A percentile compares a stretch with the other conserved stretches of the same genome.
Evolutionary conservation across 163 green algal species (phyloP).

Genomic region (Chlamydomonas reinhardtii): DNA sequence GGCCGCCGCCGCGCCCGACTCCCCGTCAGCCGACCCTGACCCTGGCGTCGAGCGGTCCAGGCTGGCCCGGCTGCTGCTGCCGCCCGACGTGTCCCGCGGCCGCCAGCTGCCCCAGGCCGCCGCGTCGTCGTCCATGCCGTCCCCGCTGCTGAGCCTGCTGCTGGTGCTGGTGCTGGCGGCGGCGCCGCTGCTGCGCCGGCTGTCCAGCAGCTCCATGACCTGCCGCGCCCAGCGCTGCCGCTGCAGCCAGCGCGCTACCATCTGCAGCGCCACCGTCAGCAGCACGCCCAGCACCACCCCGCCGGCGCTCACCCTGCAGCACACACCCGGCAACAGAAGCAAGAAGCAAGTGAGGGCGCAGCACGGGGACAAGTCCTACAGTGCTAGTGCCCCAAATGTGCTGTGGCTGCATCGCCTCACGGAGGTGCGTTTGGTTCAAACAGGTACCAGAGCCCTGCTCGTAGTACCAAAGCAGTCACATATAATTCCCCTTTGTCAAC

Average conservation of each 20-base stretch:
- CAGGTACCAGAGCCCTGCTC: too few relatives aligned
- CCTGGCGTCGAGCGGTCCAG: too few relatives aligned
- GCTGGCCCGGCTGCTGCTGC: conserved; percentile 1
- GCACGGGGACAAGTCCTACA: too few relatives aligned
- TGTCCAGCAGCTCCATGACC: conserved; percentile 28
- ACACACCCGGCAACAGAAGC: background rate
- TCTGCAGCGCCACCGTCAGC: conserved; percentile 36
- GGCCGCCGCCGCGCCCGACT: too few relatives aligned
- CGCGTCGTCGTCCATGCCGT: background rate
- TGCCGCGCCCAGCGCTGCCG: conserved; percentile 38
- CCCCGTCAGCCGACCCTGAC: too few relatives aligned
- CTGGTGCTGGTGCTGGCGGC: conserved; percentile 9
- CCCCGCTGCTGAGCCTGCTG: background rate
- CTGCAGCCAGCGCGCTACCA: conserved; percentile 31
- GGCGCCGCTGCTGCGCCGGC: conserved; percentile 12
- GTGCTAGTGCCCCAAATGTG: too few relatives aligned
- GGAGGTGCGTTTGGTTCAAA: too few relatives aligned
- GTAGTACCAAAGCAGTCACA: too few relatives aligned
- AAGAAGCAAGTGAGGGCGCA: too few relatives aligned
- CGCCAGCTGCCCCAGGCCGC: background rate
- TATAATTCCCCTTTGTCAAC: too few relatives aligned
- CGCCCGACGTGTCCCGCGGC: too few relatives aligned
- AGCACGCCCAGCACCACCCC: conserved; percentile 32
- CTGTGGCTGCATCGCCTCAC: too few relatives aligned
- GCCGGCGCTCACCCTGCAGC: background rate